phyloP scores from a whole-genome alignment of 345 rosid species.

The Populus alba region DNA sequence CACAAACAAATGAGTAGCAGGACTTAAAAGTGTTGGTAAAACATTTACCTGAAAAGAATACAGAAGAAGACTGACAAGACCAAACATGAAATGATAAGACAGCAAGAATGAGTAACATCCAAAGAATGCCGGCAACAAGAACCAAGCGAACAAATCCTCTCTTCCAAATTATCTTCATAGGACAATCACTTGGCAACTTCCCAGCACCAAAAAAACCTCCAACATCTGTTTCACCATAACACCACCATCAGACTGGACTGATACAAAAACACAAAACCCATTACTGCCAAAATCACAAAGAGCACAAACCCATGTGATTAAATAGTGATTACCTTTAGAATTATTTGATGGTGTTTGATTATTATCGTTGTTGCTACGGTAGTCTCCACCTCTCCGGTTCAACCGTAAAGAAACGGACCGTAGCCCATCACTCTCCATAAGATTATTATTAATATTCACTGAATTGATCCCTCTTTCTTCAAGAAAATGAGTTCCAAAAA shows the following conservation, averaged over 20 bases:
- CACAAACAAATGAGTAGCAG: background rate
- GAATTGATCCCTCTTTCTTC: background rate
- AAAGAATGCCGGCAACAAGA: constrained; percentile 71
- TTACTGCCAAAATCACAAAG: background rate
- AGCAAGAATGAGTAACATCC: constrained; percentile 82
- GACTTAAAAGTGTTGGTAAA: background rate
- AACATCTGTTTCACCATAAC: constrained; percentile 34
- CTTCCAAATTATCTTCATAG: constrained; percentile 59
- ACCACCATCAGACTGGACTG: background rate
- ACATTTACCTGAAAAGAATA: constrained; percentile 71
- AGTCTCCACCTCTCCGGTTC: constrained; percentile 51
- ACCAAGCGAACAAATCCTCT: constrained; percentile 72
- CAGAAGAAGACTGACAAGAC: constrained; percentile 77
- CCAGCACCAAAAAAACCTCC: constrained; percentile 54
- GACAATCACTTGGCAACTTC: constrained; percentile 47
- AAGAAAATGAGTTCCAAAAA: background rate
- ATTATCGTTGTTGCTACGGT: constrained; percentile 38
- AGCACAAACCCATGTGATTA: background rate
- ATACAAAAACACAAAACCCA: background rate
- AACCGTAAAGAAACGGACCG: constrained; percentile 53
- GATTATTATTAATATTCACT: background rate
- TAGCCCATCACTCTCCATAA: constrained; percentile 53
- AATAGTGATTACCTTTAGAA: background rate
- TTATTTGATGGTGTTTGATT: background rate
- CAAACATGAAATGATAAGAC: constrained; percentile 71